Evolutionary conservation across 73 alveolate genomes (phyloP).

Genomic region (Uronychia setigera): DNA sequence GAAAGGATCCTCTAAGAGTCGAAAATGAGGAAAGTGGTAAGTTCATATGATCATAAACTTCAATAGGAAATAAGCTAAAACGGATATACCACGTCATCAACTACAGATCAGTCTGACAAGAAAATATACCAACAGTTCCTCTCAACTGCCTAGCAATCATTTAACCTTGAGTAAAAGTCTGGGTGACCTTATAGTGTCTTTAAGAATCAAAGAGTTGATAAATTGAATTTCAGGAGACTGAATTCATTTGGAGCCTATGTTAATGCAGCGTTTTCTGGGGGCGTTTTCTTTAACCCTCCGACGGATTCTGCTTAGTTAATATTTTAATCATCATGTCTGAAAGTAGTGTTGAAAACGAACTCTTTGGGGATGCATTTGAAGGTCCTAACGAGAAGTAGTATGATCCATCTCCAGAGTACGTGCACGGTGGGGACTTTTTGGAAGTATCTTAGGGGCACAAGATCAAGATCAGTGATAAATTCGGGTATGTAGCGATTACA

Average conservation of each 20-base stretch:
- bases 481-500: not conserved
- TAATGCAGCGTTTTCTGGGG: conserved; percentile 32
- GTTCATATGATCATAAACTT: not conserved
- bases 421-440: not conserved
- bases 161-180: not conserved
- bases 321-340: not conserved
- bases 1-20: not conserved
- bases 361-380: not conserved
- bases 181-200: not conserved
- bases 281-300: conserved; percentile 40
- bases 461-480: not conserved
- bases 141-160: not conserved
- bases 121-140: not conserved
- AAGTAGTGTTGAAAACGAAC: not conserved
- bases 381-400: not conserved
- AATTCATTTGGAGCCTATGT: conserved; percentile 40
- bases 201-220: conserved; percentile 21
- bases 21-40: not conserved
- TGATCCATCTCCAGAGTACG: not conserved
- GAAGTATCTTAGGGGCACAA: not conserved
- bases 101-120: not conserved
- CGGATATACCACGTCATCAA: not conserved
- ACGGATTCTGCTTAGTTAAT: conserved; percentile 11
- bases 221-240: conserved; percentile 32
- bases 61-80: not conserved